A percentile compares a stretch with the other conserved stretches of the same genome.
These are phyloP conservation scores for Entoloma clypeatum DNA, from an alignment of 1,284 basidiomycete genomes.

Conservation along the genomic window DNA sequence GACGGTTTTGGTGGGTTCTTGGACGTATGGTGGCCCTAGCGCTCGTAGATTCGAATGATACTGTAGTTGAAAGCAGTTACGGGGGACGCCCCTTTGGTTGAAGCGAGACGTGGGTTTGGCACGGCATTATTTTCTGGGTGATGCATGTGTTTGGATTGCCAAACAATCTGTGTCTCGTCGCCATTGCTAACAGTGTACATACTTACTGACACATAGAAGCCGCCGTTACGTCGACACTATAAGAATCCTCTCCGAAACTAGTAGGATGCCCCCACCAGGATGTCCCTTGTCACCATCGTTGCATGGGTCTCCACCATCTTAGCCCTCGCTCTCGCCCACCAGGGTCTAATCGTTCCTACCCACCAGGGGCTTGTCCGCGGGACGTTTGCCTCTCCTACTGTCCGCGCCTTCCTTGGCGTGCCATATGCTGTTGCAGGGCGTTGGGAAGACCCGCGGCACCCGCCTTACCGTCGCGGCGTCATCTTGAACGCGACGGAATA, in stretches of 20 bases:
- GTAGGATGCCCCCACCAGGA: too few species aligned
- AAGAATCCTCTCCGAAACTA: background rate
- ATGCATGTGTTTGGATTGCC: slow-evolving; percentile 34
- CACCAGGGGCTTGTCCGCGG: slow-evolving; percentile 29
- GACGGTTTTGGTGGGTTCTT: slow-evolving; percentile 56
- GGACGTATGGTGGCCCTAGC: slow-evolving; percentile 29
- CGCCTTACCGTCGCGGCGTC: slow-evolving; percentile 19
- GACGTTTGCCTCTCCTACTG: slow-evolving; percentile 23
- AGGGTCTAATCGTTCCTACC: slow-evolving; percentile 25
- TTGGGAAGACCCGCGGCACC: slow-evolving; percentile 34
- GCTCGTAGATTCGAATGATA: slow-evolving; percentile 15
- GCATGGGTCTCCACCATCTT: too few species aligned
- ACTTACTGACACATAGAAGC: too few species aligned
- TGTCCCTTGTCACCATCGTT: too few species aligned
- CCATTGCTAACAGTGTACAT: too few species aligned
- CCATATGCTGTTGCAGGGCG: slow-evolving; percentile 31
- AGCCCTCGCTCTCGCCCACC: slow-evolving; percentile 1
- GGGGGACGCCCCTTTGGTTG: slow-evolving; percentile 24
- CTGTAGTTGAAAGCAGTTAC: slow-evolving; percentile 11
- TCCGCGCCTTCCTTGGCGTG: slow-evolving; percentile 34
- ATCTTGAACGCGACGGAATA: slow-evolving; percentile 26
- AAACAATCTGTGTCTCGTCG: slow-evolving; percentile 15
- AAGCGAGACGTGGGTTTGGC: slow-evolving; percentile 29
- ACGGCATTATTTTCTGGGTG: slow-evolving; percentile 38
- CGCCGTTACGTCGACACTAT: too few species aligned